These are phyloP conservation scores for Globisporangium rhizosaccharum DNA, from an alignment of 352 stramenopile genomes.

Conservation along the genomic window DNA sequence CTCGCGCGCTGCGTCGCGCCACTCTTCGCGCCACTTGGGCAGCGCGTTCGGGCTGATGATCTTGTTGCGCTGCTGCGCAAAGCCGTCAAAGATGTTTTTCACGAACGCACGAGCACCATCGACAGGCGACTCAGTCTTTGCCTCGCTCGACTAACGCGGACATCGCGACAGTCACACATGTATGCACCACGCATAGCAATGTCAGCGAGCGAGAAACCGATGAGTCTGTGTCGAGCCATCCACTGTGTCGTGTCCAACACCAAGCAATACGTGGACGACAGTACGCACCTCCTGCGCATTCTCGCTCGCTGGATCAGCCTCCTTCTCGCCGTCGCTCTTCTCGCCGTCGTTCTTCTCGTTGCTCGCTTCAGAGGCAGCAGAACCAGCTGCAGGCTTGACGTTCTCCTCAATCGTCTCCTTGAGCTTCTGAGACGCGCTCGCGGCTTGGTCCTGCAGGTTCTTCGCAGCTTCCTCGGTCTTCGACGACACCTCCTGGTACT, in stretches of 20 bases:
- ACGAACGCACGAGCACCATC: slow-evolving; percentile 47
- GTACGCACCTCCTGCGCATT: slow-evolving; percentile 4
- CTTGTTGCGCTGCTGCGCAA: slow-evolving; percentile 51
- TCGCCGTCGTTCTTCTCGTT: slow-evolving; percentile 17
- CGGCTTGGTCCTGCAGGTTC: slow-evolving; percentile 47
- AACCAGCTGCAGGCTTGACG: slow-evolving; percentile 17
- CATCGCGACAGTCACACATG: slow-evolving; percentile 1
- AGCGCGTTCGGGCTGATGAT: slow-evolving; percentile 46
- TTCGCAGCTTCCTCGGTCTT: slow-evolving; percentile 58
- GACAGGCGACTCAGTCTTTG: slow-evolving; percentile 19
- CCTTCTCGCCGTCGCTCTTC: slow-evolving; percentile 6
- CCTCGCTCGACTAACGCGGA: slow-evolving; percentile 17
- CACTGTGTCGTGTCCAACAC: too few species aligned
- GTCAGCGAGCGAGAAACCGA: slow-evolving; percentile 2
- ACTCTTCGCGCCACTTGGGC: slow-evolving; percentile 54
- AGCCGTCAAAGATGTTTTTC: slow-evolving; percentile 47
- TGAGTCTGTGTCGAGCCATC: too few species aligned
- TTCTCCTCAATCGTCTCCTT: slow-evolving; percentile 47
- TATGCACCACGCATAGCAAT: not conserved
- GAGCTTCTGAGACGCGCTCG: slow-evolving; percentile 55
- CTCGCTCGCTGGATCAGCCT: not conserved
- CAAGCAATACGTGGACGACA: not conserved
- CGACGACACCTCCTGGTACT: slow-evolving; percentile 51
- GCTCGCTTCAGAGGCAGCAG: slow-evolving; percentile 6
- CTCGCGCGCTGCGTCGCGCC: slow-evolving; percentile 66